Conservation (phyloP, 306 rosid species). For the Cajanus cajan region DNA sequence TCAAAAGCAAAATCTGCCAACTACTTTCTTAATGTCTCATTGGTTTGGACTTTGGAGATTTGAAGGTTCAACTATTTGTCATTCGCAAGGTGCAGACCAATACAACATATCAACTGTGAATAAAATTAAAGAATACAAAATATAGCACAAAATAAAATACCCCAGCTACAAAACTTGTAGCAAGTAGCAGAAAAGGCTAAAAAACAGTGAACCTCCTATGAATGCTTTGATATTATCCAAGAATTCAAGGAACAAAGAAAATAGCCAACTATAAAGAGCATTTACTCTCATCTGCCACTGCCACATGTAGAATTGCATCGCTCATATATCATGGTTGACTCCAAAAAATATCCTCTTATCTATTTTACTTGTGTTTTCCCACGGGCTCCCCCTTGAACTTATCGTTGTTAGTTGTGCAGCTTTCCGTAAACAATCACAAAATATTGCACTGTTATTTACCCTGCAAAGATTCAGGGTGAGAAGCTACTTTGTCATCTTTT, state of each 20-base stretch:
- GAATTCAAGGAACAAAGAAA: background rate
- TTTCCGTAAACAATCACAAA: constrained; percentile 15
- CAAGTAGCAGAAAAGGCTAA: background rate
- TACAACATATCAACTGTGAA: constrained; percentile 5
- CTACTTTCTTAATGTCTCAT: background rate
- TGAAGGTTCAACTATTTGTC: background rate
- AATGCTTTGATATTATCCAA: constrained; percentile 6
- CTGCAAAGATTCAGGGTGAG: constrained; percentile 41
- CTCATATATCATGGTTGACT: constrained; percentile 6
- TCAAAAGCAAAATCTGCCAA: background rate
- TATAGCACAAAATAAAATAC: constrained; percentile 1
- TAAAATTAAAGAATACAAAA: constrained; percentile 24
- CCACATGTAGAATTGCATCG: background rate
- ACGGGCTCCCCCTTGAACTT: background rate
- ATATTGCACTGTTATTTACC: constrained; percentile 35
- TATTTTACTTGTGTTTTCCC: constrained; percentile 4
- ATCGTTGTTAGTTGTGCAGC: constrained; percentile 24
- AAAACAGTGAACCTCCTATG: background rate
- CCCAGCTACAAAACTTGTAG: background rate
- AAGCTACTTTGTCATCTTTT: constrained; percentile 3
- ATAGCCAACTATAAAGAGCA: background rate
- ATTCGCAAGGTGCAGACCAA: background rate
- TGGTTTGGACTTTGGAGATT: background rate
- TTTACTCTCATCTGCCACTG: constrained; percentile 19
- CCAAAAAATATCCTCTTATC: background rate